These are phyloP conservation scores for Rhododendron ferrugineum DNA, from an alignment of 148 eudicot genomes.

Conservation along the genomic window DNA sequence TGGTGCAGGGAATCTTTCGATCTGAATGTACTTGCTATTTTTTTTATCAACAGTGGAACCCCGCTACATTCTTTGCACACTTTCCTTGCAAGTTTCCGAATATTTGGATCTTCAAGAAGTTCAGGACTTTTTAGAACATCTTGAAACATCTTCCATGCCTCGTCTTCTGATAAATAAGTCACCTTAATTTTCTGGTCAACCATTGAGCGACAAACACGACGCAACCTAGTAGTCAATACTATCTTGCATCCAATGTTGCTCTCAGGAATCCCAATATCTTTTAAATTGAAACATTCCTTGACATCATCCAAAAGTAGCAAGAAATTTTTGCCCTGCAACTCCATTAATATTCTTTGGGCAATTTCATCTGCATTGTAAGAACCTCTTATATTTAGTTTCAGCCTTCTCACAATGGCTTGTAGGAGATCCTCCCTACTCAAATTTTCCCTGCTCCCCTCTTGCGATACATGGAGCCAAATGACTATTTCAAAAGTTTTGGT, in stretches of 20 bases:
- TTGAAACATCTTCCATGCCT: too few relatives aligned
- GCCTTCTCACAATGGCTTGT: neutral
- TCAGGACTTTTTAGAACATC: too few relatives aligned
- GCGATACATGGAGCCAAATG: conserved; percentile 5
- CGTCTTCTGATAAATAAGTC: too few relatives aligned
- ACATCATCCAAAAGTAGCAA: too few relatives aligned
- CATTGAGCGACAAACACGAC: too few relatives aligned
- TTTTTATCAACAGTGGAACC: conserved; percentile 10
- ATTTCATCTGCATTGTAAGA: neutral
- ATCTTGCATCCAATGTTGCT: too few relatives aligned
- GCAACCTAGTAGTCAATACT: too few relatives aligned
- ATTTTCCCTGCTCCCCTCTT: conserved; percentile 4
- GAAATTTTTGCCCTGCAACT: neutral
- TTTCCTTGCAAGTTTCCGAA: neutral
- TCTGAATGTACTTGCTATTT: conserved; percentile 7
- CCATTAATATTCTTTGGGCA: neutral
- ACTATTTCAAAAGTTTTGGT: conserved; percentile 11
- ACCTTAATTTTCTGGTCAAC: too few relatives aligned
- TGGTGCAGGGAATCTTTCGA: neutral
- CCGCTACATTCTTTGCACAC: conserved; percentile 4
- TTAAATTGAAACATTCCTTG: too few relatives aligned
- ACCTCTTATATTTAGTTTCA: neutral
- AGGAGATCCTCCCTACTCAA: conserved; percentile 7
- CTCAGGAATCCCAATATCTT: too few relatives aligned
- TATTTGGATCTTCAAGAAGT: neutral